A percentile compares a stretch with the other conserved stretches of the same genome.
Evolutionary conservation across 2,329 filamentous ascomycete species (phyloP).

Genomic region (Pseudovirgaria hyperparasitica): DNA sequence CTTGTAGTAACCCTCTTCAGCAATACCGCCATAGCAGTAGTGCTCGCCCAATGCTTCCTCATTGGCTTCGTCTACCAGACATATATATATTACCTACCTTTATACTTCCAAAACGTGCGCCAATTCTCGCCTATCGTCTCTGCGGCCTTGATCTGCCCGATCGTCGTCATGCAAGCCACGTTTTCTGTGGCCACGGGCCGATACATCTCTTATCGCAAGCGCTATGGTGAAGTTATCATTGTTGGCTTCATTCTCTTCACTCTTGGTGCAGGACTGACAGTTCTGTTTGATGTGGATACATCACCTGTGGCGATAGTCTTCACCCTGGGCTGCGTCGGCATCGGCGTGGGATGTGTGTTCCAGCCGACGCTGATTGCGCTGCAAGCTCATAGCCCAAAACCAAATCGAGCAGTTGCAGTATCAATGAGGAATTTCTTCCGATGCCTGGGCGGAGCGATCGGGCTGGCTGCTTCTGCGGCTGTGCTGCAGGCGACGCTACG

Average conservation of each 20-base stretch:
- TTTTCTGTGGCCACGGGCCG: constrained; percentile 39
- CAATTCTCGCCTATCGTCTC: constrained; percentile 33
- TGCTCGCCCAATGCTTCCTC: constrained; percentile 47
- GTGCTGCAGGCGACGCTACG: constrained; percentile 23
- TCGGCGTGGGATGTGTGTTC: constrained; percentile 36
- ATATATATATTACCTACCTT: constrained; percentile 47
- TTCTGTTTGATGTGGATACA: constrained; percentile 35
- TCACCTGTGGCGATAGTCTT: constrained; percentile 35
- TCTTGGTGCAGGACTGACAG: constrained; percentile 39
- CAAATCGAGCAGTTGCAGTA: constrained; percentile 47
- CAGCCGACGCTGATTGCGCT: constrained; percentile 42
- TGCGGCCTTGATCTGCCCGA: constrained; percentile 37
- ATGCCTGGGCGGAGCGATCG: constrained; percentile 41
- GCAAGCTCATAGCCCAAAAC: constrained; percentile 35
- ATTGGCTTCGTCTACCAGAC: constrained; percentile 48
- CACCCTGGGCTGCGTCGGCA: constrained; percentile 36
- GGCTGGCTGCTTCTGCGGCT: constrained; percentile 44
- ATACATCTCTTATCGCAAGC: constrained; percentile 43
- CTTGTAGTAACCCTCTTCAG: constrained; percentile 39
- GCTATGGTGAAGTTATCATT: constrained; percentile 49
- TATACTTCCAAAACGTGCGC: constrained; percentile 49
- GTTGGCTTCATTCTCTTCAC: constrained; percentile 35
- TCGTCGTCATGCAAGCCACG: constrained; percentile 35
- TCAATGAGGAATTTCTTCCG: constrained; percentile 48
- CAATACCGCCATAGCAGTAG: constrained; percentile 38